These are phyloP conservation scores for Trichosanthes truncata DNA, from an alignment of 306 rosid genomes.

Conservation along the genomic window DNA sequence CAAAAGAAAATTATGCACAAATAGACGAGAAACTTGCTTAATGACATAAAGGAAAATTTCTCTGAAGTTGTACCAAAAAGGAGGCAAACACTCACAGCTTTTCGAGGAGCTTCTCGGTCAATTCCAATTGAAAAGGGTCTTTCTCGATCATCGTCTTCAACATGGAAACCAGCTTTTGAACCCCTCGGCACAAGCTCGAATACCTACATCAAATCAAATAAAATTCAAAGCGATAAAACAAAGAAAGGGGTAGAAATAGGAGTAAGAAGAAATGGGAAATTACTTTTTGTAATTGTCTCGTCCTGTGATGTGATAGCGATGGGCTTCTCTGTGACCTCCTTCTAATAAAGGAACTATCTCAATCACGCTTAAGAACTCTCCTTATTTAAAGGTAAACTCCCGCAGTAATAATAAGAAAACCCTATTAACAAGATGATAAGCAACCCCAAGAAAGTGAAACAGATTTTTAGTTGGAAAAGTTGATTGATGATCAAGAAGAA, in stretches of 20 bases:
- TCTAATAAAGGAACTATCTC: too few relatives aligned
- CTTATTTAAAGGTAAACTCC: too few relatives aligned
- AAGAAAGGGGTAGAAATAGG: neutral
- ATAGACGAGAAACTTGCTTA: neutral
- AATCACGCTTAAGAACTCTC: too few relatives aligned
- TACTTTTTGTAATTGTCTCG: slow-evolving; percentile 95
- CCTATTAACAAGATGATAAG: too few relatives aligned
- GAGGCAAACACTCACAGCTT: slow-evolving; percentile 43
- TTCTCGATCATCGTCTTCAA: slow-evolving; percentile 73
- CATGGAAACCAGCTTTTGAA: slow-evolving; percentile 60
- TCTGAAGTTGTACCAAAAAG: neutral
- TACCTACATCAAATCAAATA: slow-evolving; percentile 34
- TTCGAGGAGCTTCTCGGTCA: slow-evolving; percentile 73
- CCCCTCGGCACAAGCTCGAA: slow-evolving; percentile 48
- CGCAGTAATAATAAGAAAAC: too few relatives aligned
- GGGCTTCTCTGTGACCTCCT: slow-evolving; percentile 62
- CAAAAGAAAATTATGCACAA: too few relatives aligned
- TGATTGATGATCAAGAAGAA: too few relatives aligned
- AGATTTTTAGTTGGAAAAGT: too few relatives aligned
- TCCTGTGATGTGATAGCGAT: slow-evolving; percentile 59
- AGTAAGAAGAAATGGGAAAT: neutral
- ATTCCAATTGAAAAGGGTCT: slow-evolving; percentile 58
- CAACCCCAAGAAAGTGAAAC: too few relatives aligned
- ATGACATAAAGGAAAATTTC: neutral
- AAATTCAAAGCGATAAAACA: too few relatives aligned